A percentile compares a stretch with the other conserved stretches of the same genome.
phyloP scores from a whole-genome alignment of 2,329 filamentous ascomycete species.

The Microdochium nivale region DNA sequence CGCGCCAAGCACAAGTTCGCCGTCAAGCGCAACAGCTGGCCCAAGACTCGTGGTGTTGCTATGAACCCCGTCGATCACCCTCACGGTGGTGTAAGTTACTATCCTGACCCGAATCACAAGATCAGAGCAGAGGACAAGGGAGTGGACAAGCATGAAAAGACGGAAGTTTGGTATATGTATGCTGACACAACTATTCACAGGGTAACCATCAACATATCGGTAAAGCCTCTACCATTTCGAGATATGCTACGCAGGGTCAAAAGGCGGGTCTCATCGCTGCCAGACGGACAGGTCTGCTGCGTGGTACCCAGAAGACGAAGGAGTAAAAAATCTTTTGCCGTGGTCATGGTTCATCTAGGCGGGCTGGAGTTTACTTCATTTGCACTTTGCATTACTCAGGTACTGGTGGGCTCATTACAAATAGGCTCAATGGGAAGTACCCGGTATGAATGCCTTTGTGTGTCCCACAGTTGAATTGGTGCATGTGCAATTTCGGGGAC shows the following conservation, averaged over 20 bases:
- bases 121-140: neutral
- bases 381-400: conserved; percentile 53
- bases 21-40: conserved; percentile 99
- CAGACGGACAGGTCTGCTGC: conserved; percentile 98
- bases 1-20: conserved; percentile 99
- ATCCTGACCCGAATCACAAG: neutral
- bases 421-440: conserved; percentile 29
- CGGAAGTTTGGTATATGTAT: conserved; percentile 3
- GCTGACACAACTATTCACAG: conserved; percentile 38
- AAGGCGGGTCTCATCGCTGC: conserved; percentile 99
- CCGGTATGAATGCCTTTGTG: conserved; percentile 20
- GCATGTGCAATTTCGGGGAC: neutral
- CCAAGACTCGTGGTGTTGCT: conserved; percentile 99
- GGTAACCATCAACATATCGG: conserved; percentile 99
- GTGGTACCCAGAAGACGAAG: conserved; percentile 99
- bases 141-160: neutral
- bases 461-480: conserved; percentile 5
- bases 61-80: conserved; percentile 99
- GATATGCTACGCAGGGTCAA: conserved; percentile 96
- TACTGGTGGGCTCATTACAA: conserved; percentile 26
- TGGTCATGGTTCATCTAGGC: conserved; percentile 39
- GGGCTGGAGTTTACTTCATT: conserved; percentile 55
- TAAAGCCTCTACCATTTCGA: conserved; percentile 99
- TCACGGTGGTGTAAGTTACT: conserved; percentile 70
- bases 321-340: conserved; percentile 53